Base-by-base conservation (phyloP, 1,139 yeast species). In the Yamadazyma dushanensis region DNA sequence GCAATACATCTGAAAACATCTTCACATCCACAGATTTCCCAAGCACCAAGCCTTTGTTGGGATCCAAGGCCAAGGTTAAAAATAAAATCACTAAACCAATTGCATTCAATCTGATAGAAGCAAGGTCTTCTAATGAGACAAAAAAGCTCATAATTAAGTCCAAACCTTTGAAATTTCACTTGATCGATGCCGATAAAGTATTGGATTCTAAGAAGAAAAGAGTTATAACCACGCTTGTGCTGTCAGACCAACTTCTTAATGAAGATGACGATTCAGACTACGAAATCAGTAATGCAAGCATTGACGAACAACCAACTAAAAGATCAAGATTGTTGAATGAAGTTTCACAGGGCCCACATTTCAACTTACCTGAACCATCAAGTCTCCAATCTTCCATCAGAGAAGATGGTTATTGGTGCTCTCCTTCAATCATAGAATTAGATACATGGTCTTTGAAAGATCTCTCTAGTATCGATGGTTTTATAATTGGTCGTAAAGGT, bases 401-500 rank as follows among this genome's bases (percentile, higher is more conserved):
- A 26, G 29, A 20, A 29, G 69, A 70, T 23, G 89, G 80, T 2
- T 89, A 89, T 56, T 89, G 96, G 94, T 79, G 88, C 40, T 71
- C 81, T 1, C 97, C 97, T 1, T 60, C 85, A 0, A 63, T 86
- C 10, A 66, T 66, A 2, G 79, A 76, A 21, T 65, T 89, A 5
- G 54, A 71, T 1, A 48, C 61, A 8, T 54, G 78, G 47, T 54
- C 84, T 0, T 49, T 60, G 3, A 67, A 73, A 27, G 77, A 83
- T 41, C 69, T 89, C 14, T 47, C 77, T 0, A 64, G 66, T 17
- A 80, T 89, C 11, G 76, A 80, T 9, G 76, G 82, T 45, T 83
- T 89, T 49, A 76, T 83, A 8, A 73, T 85, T 44, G 97, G 97
- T 1, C 77, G 96, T 43, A 72, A 69, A 38, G 83, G 83, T 0